These are phyloP conservation scores for Litchi chinensis DNA, from an alignment of 345 rosid genomes.

Conservation along the genomic window DNA sequence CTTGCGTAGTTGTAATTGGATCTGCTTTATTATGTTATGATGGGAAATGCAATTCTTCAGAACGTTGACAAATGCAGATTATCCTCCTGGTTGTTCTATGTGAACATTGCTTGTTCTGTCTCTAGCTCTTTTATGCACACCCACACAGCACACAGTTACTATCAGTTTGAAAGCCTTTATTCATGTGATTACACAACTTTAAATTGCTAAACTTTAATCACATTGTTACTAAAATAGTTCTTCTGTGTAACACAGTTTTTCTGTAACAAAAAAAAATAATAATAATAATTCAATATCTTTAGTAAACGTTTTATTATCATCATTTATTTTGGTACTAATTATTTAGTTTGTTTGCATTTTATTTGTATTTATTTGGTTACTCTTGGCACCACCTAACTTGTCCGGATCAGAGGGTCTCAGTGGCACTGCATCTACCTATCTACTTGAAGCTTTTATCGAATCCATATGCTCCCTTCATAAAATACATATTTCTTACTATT, in stretches of 20 bases:
- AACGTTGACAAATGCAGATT: background rate
- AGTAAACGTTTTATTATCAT: background rate
- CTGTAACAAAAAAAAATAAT: too few species aligned
- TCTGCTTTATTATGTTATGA: background rate
- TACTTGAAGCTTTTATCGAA: background rate
- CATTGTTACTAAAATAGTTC: background rate
- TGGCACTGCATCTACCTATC: background rate
- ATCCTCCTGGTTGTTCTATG: background rate
- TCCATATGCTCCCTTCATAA: background rate
- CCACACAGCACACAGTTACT: background rate
- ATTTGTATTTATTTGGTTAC: background rate
- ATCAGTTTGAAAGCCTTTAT: background rate
- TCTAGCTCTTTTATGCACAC: background rate
- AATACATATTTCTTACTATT: background rate
- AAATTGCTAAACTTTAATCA: background rate
- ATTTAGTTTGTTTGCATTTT: background rate
- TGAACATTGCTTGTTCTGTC: slow-evolving; percentile 5
- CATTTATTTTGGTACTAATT: background rate
- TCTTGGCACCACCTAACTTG: background rate
- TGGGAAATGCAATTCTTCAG: background rate
- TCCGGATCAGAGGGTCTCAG: background rate
- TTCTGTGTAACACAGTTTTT: background rate
- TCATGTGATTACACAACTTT: background rate
- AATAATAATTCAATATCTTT: background rate
- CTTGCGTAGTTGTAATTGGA: background rate